These are phyloP conservation scores for Parietaria judaica DNA, from an alignment of 306 rosid species.

Conservation along the genomic window DNA sequence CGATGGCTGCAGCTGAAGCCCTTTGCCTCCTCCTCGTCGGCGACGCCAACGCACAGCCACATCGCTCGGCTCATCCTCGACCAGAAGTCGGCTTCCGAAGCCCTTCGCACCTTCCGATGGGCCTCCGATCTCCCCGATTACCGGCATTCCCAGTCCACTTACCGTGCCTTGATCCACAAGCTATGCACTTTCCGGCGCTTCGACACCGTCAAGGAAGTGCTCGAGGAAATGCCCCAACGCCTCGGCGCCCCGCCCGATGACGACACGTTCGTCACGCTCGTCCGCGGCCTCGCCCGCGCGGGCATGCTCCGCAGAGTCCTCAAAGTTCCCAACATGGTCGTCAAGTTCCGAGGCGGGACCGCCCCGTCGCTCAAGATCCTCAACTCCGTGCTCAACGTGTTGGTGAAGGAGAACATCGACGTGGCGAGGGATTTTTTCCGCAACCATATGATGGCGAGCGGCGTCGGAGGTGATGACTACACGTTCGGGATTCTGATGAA, in stretches of 20 bases:
- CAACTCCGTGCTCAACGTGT: conserved; percentile 59
- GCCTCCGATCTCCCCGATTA: conserved; percentile 52
- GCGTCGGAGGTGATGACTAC: conserved; percentile 51
- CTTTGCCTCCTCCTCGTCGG: conserved; percentile 21
- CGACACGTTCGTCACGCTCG: conserved; percentile 43
- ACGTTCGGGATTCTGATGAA: conserved; percentile 73
- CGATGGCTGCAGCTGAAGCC: neutral
- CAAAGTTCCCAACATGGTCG: conserved; percentile 45
- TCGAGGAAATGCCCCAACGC: conserved; percentile 61
- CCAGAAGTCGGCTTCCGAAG: conserved; percentile 42
- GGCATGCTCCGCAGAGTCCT: conserved; percentile 35
- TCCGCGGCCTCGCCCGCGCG: conserved; percentile 48
- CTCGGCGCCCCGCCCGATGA: conserved; percentile 47
- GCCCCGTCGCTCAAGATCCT: conserved; percentile 50
- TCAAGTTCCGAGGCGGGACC: conserved; percentile 22
- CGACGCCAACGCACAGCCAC: conserved; percentile 36
- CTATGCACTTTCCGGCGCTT: conserved; percentile 51
- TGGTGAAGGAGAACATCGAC: conserved; percentile 67
- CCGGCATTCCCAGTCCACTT: conserved; percentile 55
- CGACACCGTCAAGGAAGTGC: conserved; percentile 55
- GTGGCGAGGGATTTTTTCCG: conserved; percentile 68
- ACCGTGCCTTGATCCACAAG: conserved; percentile 53
- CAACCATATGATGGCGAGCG: conserved; percentile 55
- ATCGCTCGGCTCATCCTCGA: conserved; percentile 45
- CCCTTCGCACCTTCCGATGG: conserved; percentile 61